phyloP scores from a whole-genome alignment of 176 grass and related monocot species.

The Areca catechu region DNA sequence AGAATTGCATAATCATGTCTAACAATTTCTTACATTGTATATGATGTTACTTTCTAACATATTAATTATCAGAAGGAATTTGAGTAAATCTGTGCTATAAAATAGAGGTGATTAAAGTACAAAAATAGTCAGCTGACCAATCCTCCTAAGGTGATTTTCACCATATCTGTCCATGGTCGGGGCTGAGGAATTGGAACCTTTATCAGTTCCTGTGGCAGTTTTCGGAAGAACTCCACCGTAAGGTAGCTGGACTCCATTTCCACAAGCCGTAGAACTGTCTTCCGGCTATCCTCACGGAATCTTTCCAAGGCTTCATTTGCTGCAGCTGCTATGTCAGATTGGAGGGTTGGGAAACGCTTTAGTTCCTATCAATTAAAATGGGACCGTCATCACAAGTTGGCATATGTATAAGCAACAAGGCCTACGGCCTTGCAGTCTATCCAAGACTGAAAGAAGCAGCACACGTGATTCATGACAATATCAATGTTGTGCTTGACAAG shows the following conservation, averaged over 20 bases:
- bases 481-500: no score
- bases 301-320: conserved; percentile 91
- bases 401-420: no score
- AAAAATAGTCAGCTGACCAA: conserved; percentile 36
- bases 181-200: conserved; percentile 35
- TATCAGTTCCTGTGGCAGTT: conserved; percentile 94
- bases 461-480: no score
- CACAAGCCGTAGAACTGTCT: conserved; percentile 90
- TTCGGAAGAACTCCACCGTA: conserved; percentile 97
- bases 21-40: no score
- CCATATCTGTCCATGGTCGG: conserved; percentile 72
- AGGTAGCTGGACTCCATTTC: conserved; percentile 98
- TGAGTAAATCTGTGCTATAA: no score
- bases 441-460: no score
- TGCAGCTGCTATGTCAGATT: conserved; percentile 93
- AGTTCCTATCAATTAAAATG: conserved; percentile 51
- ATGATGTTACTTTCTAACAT: no score
- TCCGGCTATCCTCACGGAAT: conserved; percentile 86
- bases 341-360: conserved; percentile 98
- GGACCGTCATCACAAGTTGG: background rate
- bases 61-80: no score
- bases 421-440: no score
- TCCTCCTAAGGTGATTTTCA: conserved; percentile 90
- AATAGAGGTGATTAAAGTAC: background rate
- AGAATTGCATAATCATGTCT: no score